phyloP scores from a whole-genome alignment of 164 flowering plant species.

The Litsea cubeba region DNA sequence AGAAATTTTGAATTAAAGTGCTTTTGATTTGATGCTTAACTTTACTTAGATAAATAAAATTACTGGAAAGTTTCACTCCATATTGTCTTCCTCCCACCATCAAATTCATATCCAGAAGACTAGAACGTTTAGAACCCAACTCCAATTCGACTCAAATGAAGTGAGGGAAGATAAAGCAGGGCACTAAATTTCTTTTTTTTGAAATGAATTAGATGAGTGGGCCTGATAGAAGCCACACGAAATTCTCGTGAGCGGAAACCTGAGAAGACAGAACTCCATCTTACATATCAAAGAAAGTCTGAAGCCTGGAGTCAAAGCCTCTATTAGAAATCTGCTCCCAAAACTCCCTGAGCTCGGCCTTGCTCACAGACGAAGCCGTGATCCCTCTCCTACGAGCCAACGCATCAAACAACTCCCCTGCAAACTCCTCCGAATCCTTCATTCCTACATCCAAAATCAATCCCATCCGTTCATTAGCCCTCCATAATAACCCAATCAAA shows the following conservation, averaged over 20 bases:
- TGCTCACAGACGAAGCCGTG: slow-evolving; percentile 17
- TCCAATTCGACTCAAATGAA: no score
- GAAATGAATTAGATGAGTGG: no score
- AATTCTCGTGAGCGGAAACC: not conserved
- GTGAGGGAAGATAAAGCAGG: no score
- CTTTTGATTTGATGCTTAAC: no score
- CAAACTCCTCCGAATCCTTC: slow-evolving; percentile 38
- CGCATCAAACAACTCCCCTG: slow-evolving; percentile 33
- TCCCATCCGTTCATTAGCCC: no score
- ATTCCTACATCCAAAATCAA: slow-evolving; percentile 22
- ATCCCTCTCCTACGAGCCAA: slow-evolving; percentile 32
- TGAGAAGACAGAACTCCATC: not conserved
- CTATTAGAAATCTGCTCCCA: slow-evolving; percentile 41
- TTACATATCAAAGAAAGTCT: slow-evolving; percentile 47
- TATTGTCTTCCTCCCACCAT: no score
- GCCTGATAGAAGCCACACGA: not conserved
- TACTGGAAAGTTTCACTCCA: no score
- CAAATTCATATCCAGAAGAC: no score
- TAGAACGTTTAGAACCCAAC: no score
- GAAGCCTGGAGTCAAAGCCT: slow-evolving; percentile 45
- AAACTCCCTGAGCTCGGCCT: slow-evolving; percentile 28
- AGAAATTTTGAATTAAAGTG: no score
- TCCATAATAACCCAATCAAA: not conserved
- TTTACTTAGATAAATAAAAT: no score
- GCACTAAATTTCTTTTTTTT: no score